phyloP scores from a whole-genome alignment of 2,329 filamentous ascomycete species.

The Fusarium dlaminii region DNA sequence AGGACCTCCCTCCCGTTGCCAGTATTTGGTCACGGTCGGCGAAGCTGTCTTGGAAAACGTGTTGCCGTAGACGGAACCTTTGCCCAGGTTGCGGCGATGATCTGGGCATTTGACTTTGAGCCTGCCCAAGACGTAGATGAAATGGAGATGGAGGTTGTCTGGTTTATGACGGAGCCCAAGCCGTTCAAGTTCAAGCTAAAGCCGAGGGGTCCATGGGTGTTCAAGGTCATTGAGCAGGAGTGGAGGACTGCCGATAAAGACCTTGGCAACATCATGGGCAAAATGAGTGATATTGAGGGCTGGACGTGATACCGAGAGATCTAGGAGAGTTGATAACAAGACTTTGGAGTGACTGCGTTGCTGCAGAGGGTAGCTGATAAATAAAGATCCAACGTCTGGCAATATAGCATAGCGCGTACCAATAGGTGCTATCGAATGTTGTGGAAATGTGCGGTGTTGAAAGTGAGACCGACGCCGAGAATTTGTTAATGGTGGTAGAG shows the following conservation, averaged over 20 bases:
- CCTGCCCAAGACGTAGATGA: not conserved
- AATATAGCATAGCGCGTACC: no score
- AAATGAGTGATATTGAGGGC: not conserved
- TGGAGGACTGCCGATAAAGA: not conserved
- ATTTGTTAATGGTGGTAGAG: no score
- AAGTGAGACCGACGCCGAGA: no score
- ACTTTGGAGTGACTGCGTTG: not conserved
- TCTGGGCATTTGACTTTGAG: not conserved
- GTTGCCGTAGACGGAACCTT: not conserved
- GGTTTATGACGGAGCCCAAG: not conserved
- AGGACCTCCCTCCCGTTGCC: not conserved
- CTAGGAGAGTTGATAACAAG: fast-evolving
- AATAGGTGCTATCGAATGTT: no score
- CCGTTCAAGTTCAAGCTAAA: not conserved
- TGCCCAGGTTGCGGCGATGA: not conserved
- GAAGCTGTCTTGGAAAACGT: not conserved
- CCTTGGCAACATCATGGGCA: not conserved
- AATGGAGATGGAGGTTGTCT: not conserved
- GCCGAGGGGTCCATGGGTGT: not conserved
- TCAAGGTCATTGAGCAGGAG: not conserved
- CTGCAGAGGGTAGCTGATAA: no score
- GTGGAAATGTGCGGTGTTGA: no score
- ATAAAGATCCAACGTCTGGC: no score
- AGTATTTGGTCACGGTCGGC: not conserved
- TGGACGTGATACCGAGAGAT: fast-evolving